Conservation (phyloP, 371 early-diverging fungal genomes). For the Choanephora cucurbitarum region DNA sequence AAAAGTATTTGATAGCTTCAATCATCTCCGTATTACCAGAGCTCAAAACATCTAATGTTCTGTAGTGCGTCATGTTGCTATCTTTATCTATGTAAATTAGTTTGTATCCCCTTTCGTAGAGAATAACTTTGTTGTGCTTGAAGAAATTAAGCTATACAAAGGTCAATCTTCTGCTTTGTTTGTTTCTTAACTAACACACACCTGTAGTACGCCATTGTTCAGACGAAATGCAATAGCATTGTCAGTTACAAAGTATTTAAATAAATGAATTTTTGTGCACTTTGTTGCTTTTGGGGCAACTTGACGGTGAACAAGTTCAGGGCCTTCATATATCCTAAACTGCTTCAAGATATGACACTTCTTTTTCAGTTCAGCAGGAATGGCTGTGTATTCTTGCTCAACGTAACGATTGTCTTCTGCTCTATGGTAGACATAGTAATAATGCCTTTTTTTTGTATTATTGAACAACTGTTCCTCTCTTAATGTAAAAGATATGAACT, state of each 20-base stretch:
- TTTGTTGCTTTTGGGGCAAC: slow-evolving; percentile 15
- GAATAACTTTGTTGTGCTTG: slow-evolving; percentile 71
- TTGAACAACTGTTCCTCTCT: neutral
- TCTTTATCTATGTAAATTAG: slow-evolving; percentile 13
- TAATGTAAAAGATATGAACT: slow-evolving; percentile 12
- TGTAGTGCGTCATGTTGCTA: slow-evolving; percentile 1
- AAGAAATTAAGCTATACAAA: slow-evolving; percentile 66
- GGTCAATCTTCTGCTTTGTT: too few species aligned
- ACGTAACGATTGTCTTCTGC: slow-evolving; percentile 6
- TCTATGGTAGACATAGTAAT: slow-evolving; percentile 11
- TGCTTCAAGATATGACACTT: slow-evolving; percentile 4
- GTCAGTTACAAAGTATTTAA: slow-evolving; percentile 68
- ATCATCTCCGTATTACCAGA: slow-evolving; percentile 8
- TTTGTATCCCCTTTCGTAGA: slow-evolving; percentile 40
- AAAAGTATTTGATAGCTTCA: neutral
- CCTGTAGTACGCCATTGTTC: slow-evolving; percentile 74
- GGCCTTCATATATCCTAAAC: slow-evolving; percentile 5
- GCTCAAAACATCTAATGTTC: slow-evolving; percentile 12
- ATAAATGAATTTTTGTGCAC: slow-evolving; percentile 47
- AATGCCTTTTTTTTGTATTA: neutral
- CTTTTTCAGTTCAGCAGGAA: slow-evolving; percentile 13
- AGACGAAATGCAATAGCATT: slow-evolving; percentile 75
- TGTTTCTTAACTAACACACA: slow-evolving; percentile 15
- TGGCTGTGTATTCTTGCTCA: slow-evolving; percentile 25
- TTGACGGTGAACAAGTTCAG: slow-evolving; percentile 20